Base-by-base conservation (phyloP, 257 asterid genomes). In the Lycium ferocissimum region DNA sequence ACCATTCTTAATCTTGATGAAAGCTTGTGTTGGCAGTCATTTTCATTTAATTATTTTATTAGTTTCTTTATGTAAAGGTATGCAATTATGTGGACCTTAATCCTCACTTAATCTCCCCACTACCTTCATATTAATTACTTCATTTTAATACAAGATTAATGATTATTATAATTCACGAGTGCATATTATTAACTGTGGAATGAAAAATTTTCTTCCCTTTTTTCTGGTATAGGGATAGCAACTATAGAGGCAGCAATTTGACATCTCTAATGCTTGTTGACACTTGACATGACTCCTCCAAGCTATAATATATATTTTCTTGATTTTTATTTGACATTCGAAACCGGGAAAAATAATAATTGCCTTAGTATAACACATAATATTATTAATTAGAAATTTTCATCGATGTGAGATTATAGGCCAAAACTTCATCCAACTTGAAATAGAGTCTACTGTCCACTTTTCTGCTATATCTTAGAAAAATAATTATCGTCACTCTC, bases 1-100 rank as follows among this genome's bases (percentile, higher is more conserved):
- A 83, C 80, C 81, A 63, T 87, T 84, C 85, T 86, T 66, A 86
- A 88, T 81, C 72, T 79, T 85, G 75, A 57, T 82, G 2, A n/a
- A 75, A 75, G 13, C 62, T 75, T 49, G 81, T 75, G 13, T 26
- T 76, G 63, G 45, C 82, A 51, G 47, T 76, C 82, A 76, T 76
- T 76, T 76, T 76, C 82, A 76, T 53, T 51, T 75, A 51, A 76
- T 76, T 51, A 26, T 76, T 76, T 0, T 12, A 51, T 22, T 76
- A 75, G 7, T 12, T 76, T 26, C 63, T 76, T 51, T 22, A 26
- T 63, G 15, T 26, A 51, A 51, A 76, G 58, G 18, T 13, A 80
- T 56, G 51, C 82, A 56, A 67, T 80, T 85, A 85, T 56, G 61
- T 67, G 87, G 65, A 85, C 35, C 35, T 80, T 54, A 75, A 26